Evolutionary conservation across 106 monocot genomes (phyloP), one percentile per base, ranked within the genome.

Genomic region (Agapanthus africanus): DNA sequence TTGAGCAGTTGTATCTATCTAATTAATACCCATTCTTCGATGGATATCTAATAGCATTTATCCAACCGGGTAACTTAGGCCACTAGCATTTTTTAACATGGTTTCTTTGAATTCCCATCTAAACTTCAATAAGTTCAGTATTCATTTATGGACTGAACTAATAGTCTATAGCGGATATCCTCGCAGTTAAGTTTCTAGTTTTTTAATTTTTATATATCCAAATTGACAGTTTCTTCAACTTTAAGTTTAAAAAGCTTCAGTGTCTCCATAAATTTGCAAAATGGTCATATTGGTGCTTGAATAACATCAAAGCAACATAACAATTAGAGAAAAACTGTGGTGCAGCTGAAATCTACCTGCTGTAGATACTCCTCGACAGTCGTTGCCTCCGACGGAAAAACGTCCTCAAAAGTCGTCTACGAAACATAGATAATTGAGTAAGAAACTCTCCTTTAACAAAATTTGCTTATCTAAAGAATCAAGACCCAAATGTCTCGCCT

Each of bases 321-420:
- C n/a, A n/a, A n/a, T n/a, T n/a, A n/a, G n/a, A n/a, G n/a, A 33
- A 9, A 33, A 61, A 50, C 30, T 21, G 23, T n/a, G 21, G 37
- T 38, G 6, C 37, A 63, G 21, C 21, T 37, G 11, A 35, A 59
- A 38, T 25, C 16, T 78, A 97, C 97, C 92, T 97, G 92, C 65
- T 99, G 92, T 54, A 99, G 50, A 69, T 93, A 99, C 42, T 99
- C 99, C 68, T 99, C 99, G 21, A 99, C 92, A 34, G 90, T 92
- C 38, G 93, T 83, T 61, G 87, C 93, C 70, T 99, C 99, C 2
- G 99, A 90, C 70, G 99, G 99, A 65, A 93, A 99, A 7, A 92
- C 85, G 79, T 93, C 99, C 54, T 99, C 99, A 67, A 75, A 99
- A 62, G 87, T 93, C 41, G 99, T 90, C 99, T 97, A 66, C 68